phyloP scores from a whole-genome alignment of 116 monocot species.

The Iris pallida region DNA sequence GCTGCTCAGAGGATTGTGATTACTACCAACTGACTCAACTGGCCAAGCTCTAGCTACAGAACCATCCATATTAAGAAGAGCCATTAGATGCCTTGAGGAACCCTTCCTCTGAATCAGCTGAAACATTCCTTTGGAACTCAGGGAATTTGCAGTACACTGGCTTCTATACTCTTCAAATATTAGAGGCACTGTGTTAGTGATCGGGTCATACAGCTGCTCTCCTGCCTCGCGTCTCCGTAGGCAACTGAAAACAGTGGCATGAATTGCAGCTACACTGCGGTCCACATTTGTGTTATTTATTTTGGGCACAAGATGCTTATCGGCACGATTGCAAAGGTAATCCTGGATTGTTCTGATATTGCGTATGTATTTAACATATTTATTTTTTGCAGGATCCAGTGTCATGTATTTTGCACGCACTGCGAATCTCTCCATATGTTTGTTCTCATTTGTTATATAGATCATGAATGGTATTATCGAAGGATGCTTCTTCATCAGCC shows the following conservation, averaged over 20 bases:
- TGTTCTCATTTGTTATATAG: conserved; percentile 79
- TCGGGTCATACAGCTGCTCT: conserved; percentile 66
- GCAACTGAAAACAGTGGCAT: conserved; percentile 86
- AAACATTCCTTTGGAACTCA: conserved; percentile 83
- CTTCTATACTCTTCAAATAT: conserved; percentile 72
- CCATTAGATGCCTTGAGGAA: conserved; percentile 79
- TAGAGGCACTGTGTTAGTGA: conserved; percentile 65
- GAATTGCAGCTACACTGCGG: conserved; percentile 83
- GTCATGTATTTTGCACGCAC: conserved; percentile 97
- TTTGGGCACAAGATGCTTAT: conserved; percentile 87
- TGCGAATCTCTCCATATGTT: conserved; percentile 92
- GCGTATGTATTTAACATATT: conserved; percentile 86
- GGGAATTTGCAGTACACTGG: conserved; percentile 62
- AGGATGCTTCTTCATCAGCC: conserved; percentile 92
- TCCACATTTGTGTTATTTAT: conserved; percentile 95
- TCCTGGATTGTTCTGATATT: conserved; percentile 90
- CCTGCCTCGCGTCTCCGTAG: conserved; percentile 59
- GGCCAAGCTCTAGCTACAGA: conserved; percentile 92
- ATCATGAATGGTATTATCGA: conserved; percentile 93
- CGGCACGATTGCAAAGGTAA: conserved; percentile 77
- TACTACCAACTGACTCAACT: conserved; percentile 32
- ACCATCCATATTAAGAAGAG: conserved; percentile 80
- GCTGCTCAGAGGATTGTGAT: conserved; percentile 12
- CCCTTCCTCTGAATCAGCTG: conserved; percentile 74
- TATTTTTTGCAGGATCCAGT: conserved; percentile 80